These are phyloP conservation scores for Epipyxis sp. DNA, from an alignment of 108 stramenopile species.

Conservation along the genomic window DNA sequence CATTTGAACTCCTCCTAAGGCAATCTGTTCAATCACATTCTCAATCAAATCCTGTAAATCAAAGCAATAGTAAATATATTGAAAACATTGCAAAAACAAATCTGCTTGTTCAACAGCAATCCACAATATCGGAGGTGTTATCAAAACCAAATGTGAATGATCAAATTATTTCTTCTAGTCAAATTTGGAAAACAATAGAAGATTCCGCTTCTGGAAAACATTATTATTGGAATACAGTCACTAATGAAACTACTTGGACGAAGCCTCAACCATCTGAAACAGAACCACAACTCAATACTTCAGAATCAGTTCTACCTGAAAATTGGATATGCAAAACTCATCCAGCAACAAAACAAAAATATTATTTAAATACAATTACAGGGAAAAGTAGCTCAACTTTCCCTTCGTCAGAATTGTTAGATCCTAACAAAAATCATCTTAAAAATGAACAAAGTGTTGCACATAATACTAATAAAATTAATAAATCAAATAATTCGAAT, in stretches of 20 bases:
- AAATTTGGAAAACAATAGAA: background rate
- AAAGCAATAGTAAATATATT: background rate
- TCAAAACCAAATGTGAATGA: background rate
- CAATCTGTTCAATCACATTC: background rate
- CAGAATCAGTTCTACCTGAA: background rate
- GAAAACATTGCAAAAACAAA: background rate
- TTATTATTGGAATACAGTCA: background rate
- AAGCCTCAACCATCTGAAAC: background rate
- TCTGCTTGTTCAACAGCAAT: background rate
- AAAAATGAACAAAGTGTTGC: background rate
- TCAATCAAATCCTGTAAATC: no score
- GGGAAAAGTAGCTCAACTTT: background rate
- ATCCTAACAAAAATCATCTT: no score
- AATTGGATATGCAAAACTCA: background rate
- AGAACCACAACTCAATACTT: background rate
- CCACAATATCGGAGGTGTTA: background rate
- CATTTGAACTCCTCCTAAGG: background rate
- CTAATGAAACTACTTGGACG: background rate
- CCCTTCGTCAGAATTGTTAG: background rate
- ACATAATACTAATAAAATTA: background rate
- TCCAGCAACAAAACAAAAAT: background rate
- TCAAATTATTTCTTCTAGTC: background rate
- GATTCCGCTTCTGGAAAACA: background rate
- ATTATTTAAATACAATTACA: background rate
- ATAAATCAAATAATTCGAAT: background rate